Evolutionary conservation across 2,329 filamentous ascomycete species (phyloP), one percentile per base, ranked within the genome.

Genomic region (Tolypocladium paradoxum): DNA sequence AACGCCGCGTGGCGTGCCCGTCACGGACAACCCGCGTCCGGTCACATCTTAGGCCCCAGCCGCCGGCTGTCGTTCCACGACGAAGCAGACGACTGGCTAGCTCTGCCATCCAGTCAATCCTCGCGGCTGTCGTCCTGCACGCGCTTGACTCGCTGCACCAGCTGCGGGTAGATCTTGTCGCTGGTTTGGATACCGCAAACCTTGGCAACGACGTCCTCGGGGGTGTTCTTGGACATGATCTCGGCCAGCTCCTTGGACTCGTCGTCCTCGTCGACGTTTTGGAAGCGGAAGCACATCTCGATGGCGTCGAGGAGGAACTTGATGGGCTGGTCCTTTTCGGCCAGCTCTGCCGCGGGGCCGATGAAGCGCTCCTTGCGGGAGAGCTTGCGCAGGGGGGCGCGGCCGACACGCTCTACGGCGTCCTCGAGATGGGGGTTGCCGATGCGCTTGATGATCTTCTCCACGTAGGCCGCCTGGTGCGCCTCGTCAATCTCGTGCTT

Each of bases 341-440:
- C 90, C 20, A 99, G 82, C 73, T 95, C 87, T 11, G 88, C 83
- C 47, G 93, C 92, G 6, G 93, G 93, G 47, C 88, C 90, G 62
- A 99, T 85, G 76, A 99, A 96, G 46, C 93, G 90, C 76, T 99
- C 93, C 75, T 95, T 93, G 70, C 91, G 88, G 59, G 86, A 86
- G 35, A 99, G 81, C 79, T 99, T 99, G 68, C 93, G 87, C 56
- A 99, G 77, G 20, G 93, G 93, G 20, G 91, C 92, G 67, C 93
- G 91, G 53, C 92, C 93, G 59, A 99, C 93, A 70, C 93, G 91
- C 76, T 95, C 90, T 36, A 96, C 90, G 14, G 86, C 85, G 70
- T 99, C 92, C 72, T 95, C 89, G 55, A 96, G 79, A 61, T 91
- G 85, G 16, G 90, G 91, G 77, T 97, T 97, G 70, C 88, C 88